Evolutionary conservation across 306 rosid species (phyloP), one percentile per base, ranked within the genome.

Genomic region (Gleditsia sinensis): DNA sequence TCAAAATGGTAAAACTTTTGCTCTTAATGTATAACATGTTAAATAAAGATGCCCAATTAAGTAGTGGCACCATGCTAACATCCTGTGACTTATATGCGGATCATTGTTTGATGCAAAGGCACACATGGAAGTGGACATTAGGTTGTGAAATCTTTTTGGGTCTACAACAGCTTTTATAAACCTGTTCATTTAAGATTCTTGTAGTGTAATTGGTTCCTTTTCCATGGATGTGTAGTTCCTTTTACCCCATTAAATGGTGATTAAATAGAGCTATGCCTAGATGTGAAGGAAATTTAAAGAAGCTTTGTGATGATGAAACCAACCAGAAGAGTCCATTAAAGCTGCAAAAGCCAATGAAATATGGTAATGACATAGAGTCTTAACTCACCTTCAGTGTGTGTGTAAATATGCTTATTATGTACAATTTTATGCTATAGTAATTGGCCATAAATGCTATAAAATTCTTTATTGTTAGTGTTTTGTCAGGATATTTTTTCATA

Each of bases 371-470:
- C 53, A 9, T 40, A 43, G 7, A 64, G 54, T 65, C 65, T 57
- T 64, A 48, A 46, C 69, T 68, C 67, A 69, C 27, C 72, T 36
- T 81, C 46, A 71, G 65, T 60, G 70, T 46, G 24, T 71, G 39
- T 16, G n/a, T n/a, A n/a, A n/a, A n/a, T n/a, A n/a, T n/a, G 46
- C 16, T 2, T 11, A 7, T 1, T 2, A 10, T 37, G 7, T 37
- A 37, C 43, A 37, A 3, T 1, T 42, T 42, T 42, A 42, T 42
- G 48, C 48, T 11, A 12, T 1, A 12, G 1, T 42, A 12, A 42
- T 42, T 42, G 48, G 13, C 48, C 17, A 13, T 11, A 42, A 16
- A 9, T 11, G 17, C 43, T 42, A 0, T 37, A 13, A 42, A 13
- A 2, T 25, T 33, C n/a, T 39, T 27, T 27, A 21, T 55, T 25